phyloP scores from a whole-genome alignment of 192 early-diverging fungal genomes.

The Coemansia sp. region DNA sequence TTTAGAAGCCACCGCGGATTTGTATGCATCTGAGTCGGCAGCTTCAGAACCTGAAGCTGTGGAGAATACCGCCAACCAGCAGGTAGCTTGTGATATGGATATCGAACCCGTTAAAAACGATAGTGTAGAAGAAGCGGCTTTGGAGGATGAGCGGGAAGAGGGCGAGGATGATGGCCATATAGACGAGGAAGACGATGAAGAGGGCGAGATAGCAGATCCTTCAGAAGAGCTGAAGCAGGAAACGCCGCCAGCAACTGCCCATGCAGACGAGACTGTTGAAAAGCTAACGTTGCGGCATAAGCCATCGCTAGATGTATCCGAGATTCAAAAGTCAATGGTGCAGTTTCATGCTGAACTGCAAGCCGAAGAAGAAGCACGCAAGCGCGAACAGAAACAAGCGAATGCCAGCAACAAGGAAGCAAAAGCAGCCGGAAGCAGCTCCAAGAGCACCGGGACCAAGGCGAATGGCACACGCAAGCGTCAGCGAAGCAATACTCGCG shows the following conservation, averaged over 20 bases:
- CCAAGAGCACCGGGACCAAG: slow-evolving; percentile 1
- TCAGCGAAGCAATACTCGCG: slow-evolving; percentile 40
- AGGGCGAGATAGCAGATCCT: slow-evolving; percentile 49
- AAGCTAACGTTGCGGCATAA: slow-evolving; percentile 3
- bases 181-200: slow-evolving; percentile 46
- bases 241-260: not conserved
- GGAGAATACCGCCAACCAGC: too few relatives aligned
- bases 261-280: slow-evolving; percentile 20
- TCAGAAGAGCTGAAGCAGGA: not conserved
- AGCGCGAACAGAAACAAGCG: slow-evolving; percentile 1
- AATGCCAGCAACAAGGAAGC: not conserved
- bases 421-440: not conserved
- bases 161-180: slow-evolving; percentile 21
- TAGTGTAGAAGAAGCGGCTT: not conserved
- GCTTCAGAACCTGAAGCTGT: too few relatives aligned
- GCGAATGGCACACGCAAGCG: slow-evolving; percentile 34
- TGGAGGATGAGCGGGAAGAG: slow-evolving; percentile 15
- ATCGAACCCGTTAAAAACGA: too few relatives aligned
- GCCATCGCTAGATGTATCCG: slow-evolving; percentile 19
- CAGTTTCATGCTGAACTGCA: slow-evolving; percentile 35
- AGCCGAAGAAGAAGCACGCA: slow-evolving; percentile 24
- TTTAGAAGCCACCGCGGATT: not conserved
- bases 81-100: too few relatives aligned
- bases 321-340: slow-evolving; percentile 24
- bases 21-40: not conserved